A percentile compares a stretch with the other conserved stretches of the same genome.
Conservation (phyloP, 345 rosid species). For the Abelmoschus esculentus region DNA sequence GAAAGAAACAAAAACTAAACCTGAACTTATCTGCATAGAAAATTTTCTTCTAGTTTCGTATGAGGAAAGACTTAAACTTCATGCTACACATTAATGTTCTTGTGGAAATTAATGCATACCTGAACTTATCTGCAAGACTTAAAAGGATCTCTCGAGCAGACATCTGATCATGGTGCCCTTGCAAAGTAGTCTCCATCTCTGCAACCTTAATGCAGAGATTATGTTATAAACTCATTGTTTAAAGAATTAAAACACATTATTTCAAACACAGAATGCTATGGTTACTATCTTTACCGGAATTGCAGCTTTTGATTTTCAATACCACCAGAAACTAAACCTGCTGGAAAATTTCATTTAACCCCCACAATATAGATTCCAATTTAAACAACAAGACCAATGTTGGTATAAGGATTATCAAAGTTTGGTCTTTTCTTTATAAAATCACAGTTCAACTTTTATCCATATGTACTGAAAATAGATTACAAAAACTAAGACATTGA, state of each 20-base stretch:
- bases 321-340: no score
- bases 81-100: constrained; percentile 5
- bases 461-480: no score
- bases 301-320: no score
- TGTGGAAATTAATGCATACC: constrained; percentile 33
- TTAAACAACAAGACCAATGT: no score
- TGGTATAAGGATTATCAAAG: no score
- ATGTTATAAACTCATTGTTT: not conserved
- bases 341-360: no score
- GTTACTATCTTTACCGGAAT: not conserved
- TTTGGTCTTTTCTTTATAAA: no score
- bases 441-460: no score
- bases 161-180: constrained; percentile 66
- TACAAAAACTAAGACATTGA: no score
- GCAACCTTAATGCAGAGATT: constrained; percentile 38
- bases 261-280: not conserved
- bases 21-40: no score
- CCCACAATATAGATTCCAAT: no score
- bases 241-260: not conserved
- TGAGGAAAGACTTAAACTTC: not conserved
- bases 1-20: not conserved
- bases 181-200: constrained; percentile 89
- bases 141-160: constrained; percentile 66
- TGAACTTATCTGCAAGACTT: constrained; percentile 80
- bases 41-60: not conserved